These are phyloP conservation scores for Amoeboaphelidium protococcarum DNA, from an alignment of 371 early-diverging fungal genomes.

Conservation along the genomic window DNA sequence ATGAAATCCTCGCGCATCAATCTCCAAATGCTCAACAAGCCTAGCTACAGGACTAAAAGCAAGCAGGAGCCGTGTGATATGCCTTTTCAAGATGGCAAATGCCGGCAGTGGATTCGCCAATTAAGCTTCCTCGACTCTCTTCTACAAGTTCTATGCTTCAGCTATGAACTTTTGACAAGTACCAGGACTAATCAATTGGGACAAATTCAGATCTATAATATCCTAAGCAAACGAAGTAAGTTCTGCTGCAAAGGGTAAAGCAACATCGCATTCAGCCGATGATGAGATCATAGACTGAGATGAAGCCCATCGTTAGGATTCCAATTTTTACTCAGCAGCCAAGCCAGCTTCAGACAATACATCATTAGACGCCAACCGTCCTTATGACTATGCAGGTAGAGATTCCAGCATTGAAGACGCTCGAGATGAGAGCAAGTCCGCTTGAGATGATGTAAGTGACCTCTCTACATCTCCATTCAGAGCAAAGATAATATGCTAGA, in stretches of 20 bases:
- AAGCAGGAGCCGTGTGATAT: not conserved
- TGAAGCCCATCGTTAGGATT: no score
- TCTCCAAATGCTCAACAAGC: not conserved
- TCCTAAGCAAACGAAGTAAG: no score
- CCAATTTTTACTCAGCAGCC: not conserved
- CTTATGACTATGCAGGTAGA: not conserved
- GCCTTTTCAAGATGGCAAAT: not conserved
- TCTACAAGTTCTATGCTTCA: not conserved
- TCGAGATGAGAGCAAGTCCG: no score
- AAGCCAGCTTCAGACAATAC: not conserved
- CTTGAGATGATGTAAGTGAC: no score
- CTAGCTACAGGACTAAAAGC: not conserved
- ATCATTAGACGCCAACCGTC: not conserved
- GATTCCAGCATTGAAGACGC: no score
- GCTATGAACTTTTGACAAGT: not conserved
- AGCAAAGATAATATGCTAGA: not conserved
- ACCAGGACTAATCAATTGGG: not conserved
- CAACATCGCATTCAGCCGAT: no score
- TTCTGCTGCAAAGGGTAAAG: no score
- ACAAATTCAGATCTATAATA: not conserved
- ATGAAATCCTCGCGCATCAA: not conserved
- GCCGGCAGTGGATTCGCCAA: not conserved
- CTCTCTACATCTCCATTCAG: not conserved
- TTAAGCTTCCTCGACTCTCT: not conserved
- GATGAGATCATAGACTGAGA: no score